Base-by-base conservation (phyloP, 495 filamentous ascomycete genomes). In the Acidomyces sp. region DNA sequence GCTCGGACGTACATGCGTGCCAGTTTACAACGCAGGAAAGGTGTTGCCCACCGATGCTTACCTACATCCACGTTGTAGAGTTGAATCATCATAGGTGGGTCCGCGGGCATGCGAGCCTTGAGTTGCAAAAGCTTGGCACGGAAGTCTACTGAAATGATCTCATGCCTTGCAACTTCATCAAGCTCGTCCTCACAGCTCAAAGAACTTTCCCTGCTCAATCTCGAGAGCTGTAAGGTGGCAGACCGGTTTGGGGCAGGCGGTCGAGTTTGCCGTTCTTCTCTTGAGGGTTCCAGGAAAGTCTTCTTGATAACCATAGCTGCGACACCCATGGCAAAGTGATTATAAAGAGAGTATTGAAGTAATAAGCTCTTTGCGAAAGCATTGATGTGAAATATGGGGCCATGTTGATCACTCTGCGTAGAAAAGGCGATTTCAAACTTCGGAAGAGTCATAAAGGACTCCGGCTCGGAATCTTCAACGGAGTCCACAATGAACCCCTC, bases 401-500 rank as follows among this genome's bases (percentile, higher is more conserved):
- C 90, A 50, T 92, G 76, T 22, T 72, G 69, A 55, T 95, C 90
- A 46, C 80, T 88, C 16, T 77, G 67, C 1, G 92, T 93, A 21
- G 79, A 80, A 39, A 95, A 70, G 2, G 82, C 77, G 41, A 94
- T 66, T 51, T 96, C 92, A 45, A 90, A 85, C 32, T 78, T 71
- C 21, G 92, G 90, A 30, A 99, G 69, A 22, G 75, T 79, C 41
- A 95, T 58, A 52, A 95, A 95, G 16, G 86, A 72, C 47, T 93
- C 85, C 2, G 78, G 63, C 48, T 94, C 87, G 63, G 82, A 78
- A 31, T 74, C 79, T 36, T 95, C 85, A 23, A 78, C 70, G 0
- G 77, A 80, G 55, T 97, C 90, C 18, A 95, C 72, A 36, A 95
- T 80, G 46, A 87, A 92, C 1, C 75, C 84, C 55, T 94, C 87